Evolutionary conservation across 1,284 basidiomycete genomes (phyloP).

Genomic region (Melampsora americana): DNA sequence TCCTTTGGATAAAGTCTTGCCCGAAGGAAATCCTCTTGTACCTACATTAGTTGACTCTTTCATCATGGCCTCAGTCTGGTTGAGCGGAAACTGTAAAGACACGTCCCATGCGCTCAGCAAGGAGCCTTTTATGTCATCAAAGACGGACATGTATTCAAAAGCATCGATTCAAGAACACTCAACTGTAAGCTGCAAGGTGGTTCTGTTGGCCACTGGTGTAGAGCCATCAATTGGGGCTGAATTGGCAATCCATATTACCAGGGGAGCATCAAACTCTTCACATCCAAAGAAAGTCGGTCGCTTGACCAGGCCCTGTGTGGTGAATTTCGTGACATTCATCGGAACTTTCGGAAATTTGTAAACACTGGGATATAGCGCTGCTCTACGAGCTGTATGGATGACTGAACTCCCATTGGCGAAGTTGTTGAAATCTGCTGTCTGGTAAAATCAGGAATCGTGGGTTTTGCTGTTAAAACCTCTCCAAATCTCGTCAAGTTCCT

Average conservation of each 20-base stretch:
- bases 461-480: no score
- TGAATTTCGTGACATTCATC: slow-evolving; percentile 20
- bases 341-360: slow-evolving; percentile 43
- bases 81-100: slow-evolving; percentile 5
- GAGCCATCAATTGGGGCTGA: slow-evolving; percentile 31
- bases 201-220: slow-evolving; percentile 17
- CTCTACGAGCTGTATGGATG: slow-evolving; percentile 20
- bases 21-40: slow-evolving; percentile 31
- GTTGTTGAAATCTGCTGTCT: slow-evolving; percentile 27
- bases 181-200: slow-evolving; percentile 37
- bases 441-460: background rate
- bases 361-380: slow-evolving; percentile 6
- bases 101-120: no score
- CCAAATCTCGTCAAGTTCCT: background rate
- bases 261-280: slow-evolving; percentile 25
- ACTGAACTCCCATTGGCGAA: slow-evolving; percentile 41
- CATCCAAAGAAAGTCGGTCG: slow-evolving; percentile 42
- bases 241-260: slow-evolving; percentile 41
- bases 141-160: background rate
- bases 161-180: background rate
- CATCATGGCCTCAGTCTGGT: slow-evolving; percentile 29
- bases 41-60: slow-evolving; percentile 13
- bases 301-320: slow-evolving; percentile 22
- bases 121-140: background rate
- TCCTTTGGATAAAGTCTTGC: background rate